Evolutionary conservation across 108 stramenopile species (phyloP), one percentile per base, ranked within the genome.

Genomic region (Nannochloropsis salina): DNA sequence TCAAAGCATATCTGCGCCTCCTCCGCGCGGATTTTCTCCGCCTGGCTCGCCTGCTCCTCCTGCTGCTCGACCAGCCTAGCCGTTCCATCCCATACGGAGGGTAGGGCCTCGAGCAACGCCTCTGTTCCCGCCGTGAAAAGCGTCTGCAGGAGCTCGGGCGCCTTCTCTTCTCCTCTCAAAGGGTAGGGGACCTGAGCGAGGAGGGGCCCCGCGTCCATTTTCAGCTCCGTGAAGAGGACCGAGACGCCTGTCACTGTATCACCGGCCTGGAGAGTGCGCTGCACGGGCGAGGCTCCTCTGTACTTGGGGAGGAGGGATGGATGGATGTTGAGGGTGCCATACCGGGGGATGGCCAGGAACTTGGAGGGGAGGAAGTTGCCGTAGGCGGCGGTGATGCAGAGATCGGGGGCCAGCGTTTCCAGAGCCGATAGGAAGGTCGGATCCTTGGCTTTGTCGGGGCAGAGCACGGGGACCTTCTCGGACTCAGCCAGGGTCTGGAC

Each of bases 181-280:
- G 90, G 84, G 44, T 89, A 45, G 45, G 90, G 91, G 45, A 86
- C 84, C 86, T 97, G 96, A 41, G 90, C 84, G 79, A 97, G 91
- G 42, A 99, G 93, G 9, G 98, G 98, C 2, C 98, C 98, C 5
- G 97, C 96, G 91, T 99, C 98, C 97, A 99, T 98, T 84, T 96
- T 95, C 31, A 93, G 92, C 9, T 97, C 97, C 21, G 98, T 97
- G 83, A 94, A 98, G 44, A 98, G 88, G 8, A 99, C 94, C 10
- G 94, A 93, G 5, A 99, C 98, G 43, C 98, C 96, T 1, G 95
- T 93, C 21, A 91, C 51, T 86, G 93, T 86, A 80, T 97, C 96
- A 9, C 95, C 95, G 15, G 92, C 92, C 87, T 97, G 94, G 45
- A 97, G 89, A 42, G 94, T 94, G 61, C 94, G 93, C 86, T 99